These are phyloP conservation scores for Colletotrichum eleusines DNA, from an alignment of 2,329 filamentous ascomycete species.

Conservation along the genomic window DNA sequence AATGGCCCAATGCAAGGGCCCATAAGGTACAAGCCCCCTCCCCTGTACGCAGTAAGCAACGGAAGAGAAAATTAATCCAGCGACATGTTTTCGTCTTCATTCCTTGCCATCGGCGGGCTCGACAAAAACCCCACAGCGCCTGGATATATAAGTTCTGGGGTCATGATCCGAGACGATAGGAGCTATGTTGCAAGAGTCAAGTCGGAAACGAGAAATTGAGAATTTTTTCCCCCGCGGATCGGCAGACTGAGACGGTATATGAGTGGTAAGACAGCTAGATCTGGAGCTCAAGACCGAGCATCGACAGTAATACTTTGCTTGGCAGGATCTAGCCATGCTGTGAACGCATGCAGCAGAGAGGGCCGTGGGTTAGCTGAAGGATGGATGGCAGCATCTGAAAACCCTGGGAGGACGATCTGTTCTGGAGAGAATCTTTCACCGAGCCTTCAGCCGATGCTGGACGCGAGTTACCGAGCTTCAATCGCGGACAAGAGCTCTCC, in stretches of 20 bases:
- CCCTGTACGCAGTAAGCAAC: too few relatives aligned
- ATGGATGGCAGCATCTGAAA: neutral
- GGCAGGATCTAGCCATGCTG: neutral
- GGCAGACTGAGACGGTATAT: conserved; percentile 13
- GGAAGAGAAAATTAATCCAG: neutral
- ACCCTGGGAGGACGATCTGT: too few relatives aligned
- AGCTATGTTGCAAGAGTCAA: neutral
- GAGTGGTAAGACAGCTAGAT: neutral
- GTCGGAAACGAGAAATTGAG: neutral
- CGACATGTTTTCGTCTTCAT: neutral
- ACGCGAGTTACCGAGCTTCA: conserved; percentile 1
- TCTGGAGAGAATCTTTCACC: neutral
- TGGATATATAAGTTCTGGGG: neutral
- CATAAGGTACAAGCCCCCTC: neutral
- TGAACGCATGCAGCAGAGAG: neutral
- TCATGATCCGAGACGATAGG: neutral
- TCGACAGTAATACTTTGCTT: neutral
- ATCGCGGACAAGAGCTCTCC: neutral
- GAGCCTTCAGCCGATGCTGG: conserved; percentile 9
- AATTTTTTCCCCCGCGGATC: conserved; percentile 22
- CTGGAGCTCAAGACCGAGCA: neutral
- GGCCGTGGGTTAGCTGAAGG: neutral
- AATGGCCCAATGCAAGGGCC: neutral
- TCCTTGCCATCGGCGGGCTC: too few relatives aligned
- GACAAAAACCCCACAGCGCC: neutral